These are phyloP conservation scores for Aegilops longissima DNA, from an alignment of 176 grass and related monocot species.

Conservation along the genomic window DNA sequence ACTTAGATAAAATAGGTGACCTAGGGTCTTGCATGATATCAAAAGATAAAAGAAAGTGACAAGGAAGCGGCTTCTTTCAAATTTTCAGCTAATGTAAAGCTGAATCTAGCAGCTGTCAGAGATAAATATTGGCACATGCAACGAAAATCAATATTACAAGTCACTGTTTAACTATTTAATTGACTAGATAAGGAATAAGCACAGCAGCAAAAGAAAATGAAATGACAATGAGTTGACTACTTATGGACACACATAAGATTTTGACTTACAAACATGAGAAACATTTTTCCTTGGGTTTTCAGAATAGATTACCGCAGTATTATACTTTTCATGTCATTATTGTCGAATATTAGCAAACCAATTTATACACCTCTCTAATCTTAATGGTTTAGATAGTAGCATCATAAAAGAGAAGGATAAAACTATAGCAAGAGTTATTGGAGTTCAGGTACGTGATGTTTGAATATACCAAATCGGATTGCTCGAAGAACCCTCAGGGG, in stretches of 20 bases:
- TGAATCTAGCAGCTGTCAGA: conserved; percentile 83
- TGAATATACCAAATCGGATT: conserved; percentile 86
- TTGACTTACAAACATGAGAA: conserved; percentile 20
- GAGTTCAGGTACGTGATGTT: background rate
- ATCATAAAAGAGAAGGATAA: background rate
- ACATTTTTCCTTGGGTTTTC: background rate
- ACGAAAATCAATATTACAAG: background rate
- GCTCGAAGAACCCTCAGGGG: conserved; percentile 97
- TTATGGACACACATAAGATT: background rate
- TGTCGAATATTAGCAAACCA: background rate
- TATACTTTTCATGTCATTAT: too few relatives aligned
- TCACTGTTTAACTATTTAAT: background rate
- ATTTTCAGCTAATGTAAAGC: conserved; percentile 77
- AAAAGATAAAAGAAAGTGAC: too few relatives aligned
- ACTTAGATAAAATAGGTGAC: conserved; percentile 16
- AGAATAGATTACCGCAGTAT: background rate
- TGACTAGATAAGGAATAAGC: background rate
- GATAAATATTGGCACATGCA: conserved; percentile 13
- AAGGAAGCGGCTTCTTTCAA: conserved; percentile 69
- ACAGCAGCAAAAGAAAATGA: conserved; percentile 20
- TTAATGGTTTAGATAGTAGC: background rate
- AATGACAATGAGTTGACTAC: background rate
- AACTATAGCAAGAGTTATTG: background rate
- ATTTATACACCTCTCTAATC: background rate
- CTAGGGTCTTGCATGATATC: too few relatives aligned